Percentiles rank a stretch among this genome's conserved stretches.
These are phyloP conservation scores for Thyridium curvatum DNA, from an alignment of 2,329 filamentous ascomycete species.

Conservation along the genomic window DNA sequence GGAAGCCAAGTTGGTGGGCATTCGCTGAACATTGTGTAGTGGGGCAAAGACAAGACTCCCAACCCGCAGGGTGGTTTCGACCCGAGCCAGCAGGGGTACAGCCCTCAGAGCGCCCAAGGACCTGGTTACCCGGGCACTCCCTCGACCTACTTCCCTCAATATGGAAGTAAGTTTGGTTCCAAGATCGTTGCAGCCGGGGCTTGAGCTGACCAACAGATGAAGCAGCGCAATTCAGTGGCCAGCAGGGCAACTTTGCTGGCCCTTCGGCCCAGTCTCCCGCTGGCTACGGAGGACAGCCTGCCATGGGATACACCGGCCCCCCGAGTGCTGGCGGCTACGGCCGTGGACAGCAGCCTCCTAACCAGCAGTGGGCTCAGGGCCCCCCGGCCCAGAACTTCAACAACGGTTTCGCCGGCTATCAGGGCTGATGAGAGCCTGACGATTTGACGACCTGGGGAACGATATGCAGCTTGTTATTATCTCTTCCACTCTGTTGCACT, in stretches of 20 bases:
- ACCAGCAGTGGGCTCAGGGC: conserved; percentile 46
- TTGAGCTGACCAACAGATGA: conserved; percentile 22
- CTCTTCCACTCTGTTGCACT: not conserved
- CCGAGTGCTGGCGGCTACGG: conserved; percentile 80
- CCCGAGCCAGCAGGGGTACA: conserved; percentile 64
- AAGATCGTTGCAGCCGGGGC: not conserved
- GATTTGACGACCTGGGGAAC: not conserved
- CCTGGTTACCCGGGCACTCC: conserved; percentile 73
- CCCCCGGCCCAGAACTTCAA: conserved; percentile 49
- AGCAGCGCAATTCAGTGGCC: conserved; percentile 52
- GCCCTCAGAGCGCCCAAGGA: conserved; percentile 68
- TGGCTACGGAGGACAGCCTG: conserved; percentile 59
- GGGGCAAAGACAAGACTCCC: conserved; percentile 97
- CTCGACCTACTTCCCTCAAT: conserved; percentile 85
- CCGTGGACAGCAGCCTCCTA: conserved; percentile 60
- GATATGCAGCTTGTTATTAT: not conserved
- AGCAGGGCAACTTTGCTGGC: conserved; percentile 61
- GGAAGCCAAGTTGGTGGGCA: not conserved
- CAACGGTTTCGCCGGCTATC: conserved; percentile 59
- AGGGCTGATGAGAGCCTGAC: conserved; percentile 35
- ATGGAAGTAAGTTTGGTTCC: conserved; percentile 57
- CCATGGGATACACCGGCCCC: conserved; percentile 65
- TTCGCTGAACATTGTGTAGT: conserved; percentile 51
- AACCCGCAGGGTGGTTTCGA: conserved; percentile 72
- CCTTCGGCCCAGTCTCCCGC: conserved; percentile 52